A percentile compares a stretch with the other conserved stretches of the same genome.
Conservation (phyloP, 2,329 filamentous ascomycete species). For the Cyphellophora europaea region DNA sequence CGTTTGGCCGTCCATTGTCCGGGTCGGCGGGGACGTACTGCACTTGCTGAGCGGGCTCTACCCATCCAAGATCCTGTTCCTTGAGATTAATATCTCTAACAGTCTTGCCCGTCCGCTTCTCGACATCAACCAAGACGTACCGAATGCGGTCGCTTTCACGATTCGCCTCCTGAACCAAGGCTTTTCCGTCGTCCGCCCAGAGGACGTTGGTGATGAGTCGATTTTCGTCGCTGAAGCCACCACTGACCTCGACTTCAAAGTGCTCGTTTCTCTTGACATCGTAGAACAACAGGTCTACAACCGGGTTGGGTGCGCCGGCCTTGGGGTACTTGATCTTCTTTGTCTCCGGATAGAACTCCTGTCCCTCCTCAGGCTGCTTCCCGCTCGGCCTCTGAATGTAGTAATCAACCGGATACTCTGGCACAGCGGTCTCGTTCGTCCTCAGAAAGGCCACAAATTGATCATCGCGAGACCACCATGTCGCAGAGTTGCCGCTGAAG, state of each 20-base stretch:
- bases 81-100: slow-evolving; percentile 72
- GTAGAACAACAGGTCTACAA: slow-evolving; percentile 81
- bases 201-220: slow-evolving; percentile 86
- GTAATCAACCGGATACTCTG: slow-evolving; percentile 87
- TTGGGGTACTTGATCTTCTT: slow-evolving; percentile 95
- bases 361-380: slow-evolving; percentile 53
- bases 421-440: slow-evolving; percentile 87
- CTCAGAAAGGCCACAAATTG: slow-evolving; percentile 84
- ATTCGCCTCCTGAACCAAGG: slow-evolving; percentile 86
- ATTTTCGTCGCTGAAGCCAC: slow-evolving; percentile 70
- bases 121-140: slow-evolving; percentile 75
- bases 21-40: slow-evolving; percentile 79
- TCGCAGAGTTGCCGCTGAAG: slow-evolving; percentile 67
- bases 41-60: slow-evolving; percentile 83
- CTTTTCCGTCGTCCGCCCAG: slow-evolving; percentile 73
- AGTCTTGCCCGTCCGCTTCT: slow-evolving; percentile 61
- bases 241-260: slow-evolving; percentile 69
- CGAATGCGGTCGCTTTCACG: slow-evolving; percentile 86
- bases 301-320: slow-evolving; percentile 84
- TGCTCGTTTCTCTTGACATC: slow-evolving; percentile 67
- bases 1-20: slow-evolving; percentile 61
- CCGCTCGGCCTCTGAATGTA: slow-evolving; percentile 82
- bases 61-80: slow-evolving; percentile 90
- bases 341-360: slow-evolving; percentile 85
- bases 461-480: slow-evolving; percentile 92